Percentiles rank a stretch among this genome's conserved stretches.
phyloP scores from a whole-genome alignment of 2,329 filamentous ascomycete species.

The Calycina herbarum region DNA sequence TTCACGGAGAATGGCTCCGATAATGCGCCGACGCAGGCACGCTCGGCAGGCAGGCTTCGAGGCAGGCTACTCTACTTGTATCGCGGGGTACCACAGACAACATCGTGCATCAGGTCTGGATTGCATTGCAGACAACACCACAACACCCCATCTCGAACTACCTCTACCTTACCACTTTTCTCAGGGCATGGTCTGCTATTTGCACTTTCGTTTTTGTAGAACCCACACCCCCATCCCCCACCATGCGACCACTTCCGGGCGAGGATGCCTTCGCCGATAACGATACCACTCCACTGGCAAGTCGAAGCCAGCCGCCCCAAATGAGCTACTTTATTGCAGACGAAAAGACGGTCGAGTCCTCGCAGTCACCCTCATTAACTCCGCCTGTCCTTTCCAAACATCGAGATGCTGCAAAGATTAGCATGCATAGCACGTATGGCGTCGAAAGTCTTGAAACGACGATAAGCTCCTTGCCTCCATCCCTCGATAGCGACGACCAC shows the following conservation, averaged over 20 bases:
- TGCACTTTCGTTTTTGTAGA: too few species aligned
- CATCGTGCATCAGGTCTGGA: too few species aligned
- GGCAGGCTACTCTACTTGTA: too few species aligned
- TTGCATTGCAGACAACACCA: too few species aligned
- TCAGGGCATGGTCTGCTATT: too few species aligned
- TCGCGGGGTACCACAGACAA: too few species aligned
- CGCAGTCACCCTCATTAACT: constrained; percentile 38
- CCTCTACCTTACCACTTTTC: too few species aligned
- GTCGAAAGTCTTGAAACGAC: constrained; percentile 39
- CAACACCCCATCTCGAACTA: too few species aligned
- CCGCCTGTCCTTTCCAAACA: constrained; percentile 28
- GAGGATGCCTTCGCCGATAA: constrained; percentile 45
- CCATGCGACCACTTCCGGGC: constrained; percentile 49
- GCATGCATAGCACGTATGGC: constrained; percentile 33
- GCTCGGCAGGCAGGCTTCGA: too few species aligned
- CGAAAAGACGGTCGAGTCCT: constrained; percentile 49
- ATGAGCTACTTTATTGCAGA: constrained; percentile 55
- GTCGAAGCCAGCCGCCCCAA: constrained; percentile 40
- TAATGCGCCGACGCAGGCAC: too few species aligned
- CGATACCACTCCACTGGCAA: constrained; percentile 39
- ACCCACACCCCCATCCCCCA: constrained; percentile 8
- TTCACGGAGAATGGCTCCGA: too few species aligned
- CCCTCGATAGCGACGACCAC: constrained; percentile 31
- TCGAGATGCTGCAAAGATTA: constrained; percentile 41
- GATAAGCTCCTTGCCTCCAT: constrained; percentile 33